Evolutionary conservation across 352 stramenopile species (phyloP).

Genomic region (Phytopythium helicoides): DNA sequence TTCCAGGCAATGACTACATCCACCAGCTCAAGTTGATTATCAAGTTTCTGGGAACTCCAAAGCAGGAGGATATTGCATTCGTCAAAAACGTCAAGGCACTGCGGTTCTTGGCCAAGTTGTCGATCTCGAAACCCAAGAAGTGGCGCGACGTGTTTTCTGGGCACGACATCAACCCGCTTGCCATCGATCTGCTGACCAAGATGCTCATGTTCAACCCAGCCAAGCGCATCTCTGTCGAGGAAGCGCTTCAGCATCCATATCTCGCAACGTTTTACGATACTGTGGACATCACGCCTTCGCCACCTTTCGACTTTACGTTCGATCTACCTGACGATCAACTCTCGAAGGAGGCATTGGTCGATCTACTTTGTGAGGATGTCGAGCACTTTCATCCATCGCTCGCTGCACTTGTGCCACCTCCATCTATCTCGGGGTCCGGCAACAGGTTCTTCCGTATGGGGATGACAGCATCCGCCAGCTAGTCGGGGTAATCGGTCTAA

Average conservation of each 20-base stretch:
- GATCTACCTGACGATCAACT: conserved; percentile 63
- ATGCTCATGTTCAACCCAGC: conserved; percentile 76
- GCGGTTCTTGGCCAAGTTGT: conserved; percentile 83
- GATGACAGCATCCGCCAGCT: conserved; percentile 52
- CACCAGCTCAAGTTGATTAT: conserved; percentile 84
- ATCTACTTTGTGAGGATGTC: conserved; percentile 62
- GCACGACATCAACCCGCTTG: conserved; percentile 37
- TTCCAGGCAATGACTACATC: conserved; percentile 88
- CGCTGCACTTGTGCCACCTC: conserved; percentile 15
- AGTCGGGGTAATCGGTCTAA: conserved; percentile 22
- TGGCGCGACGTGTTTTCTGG: conserved; percentile 58
- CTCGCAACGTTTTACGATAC: conserved; percentile 88
- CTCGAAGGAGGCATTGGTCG: conserved; percentile 56
- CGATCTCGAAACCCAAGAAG: conserved; percentile 75
- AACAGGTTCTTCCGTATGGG: conserved; percentile 48
- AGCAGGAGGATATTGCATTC: conserved; percentile 73
- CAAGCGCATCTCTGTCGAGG: conserved; percentile 66
- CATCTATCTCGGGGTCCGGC: conserved; percentile 12
- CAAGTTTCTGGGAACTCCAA: conserved; percentile 63
- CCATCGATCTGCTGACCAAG: conserved; percentile 53
- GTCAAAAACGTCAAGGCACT: conserved; percentile 90
- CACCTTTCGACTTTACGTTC: conserved; percentile 63
- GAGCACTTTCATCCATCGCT: conserved; percentile 49
- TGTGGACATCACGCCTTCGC: conserved; percentile 37
- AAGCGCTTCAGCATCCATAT: conserved; percentile 62